These are phyloP conservation scores for Pichia norvegensis DNA, from an alignment of 1,139 yeast genomes.

Conservation along the genomic window DNA sequence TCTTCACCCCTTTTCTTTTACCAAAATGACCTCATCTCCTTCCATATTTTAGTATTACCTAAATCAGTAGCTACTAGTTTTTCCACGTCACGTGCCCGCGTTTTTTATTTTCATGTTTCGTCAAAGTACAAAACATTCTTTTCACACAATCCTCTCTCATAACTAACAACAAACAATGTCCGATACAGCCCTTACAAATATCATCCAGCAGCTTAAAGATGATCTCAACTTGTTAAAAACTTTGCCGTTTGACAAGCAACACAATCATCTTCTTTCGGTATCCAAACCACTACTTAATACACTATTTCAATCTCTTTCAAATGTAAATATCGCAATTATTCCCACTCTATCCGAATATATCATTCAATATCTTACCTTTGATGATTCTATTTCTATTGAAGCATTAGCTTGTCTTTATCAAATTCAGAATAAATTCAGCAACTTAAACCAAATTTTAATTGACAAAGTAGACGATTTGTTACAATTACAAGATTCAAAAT, in stretches of 20 bases:
- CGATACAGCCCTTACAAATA: neutral
- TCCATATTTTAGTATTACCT: too few species aligned
- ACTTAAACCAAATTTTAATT: neutral
- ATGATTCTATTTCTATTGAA: constrained; percentile 6
- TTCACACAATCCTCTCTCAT: too few species aligned
- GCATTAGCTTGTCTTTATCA: constrained; percentile 5
- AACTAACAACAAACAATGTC: neutral
- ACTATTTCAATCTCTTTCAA: neutral
- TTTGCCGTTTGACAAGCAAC: neutral
- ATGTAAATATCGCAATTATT: neutral
- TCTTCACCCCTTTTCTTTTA: too few species aligned
- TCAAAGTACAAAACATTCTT: too few species aligned
- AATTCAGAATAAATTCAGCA: neutral
- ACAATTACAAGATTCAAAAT: constrained; percentile 9
- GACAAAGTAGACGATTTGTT: constrained; percentile 18
- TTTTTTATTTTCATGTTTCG: too few species aligned
- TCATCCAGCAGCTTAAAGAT: neutral
- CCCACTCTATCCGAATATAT: constrained; percentile 1
- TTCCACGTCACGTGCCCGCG: too few species aligned
- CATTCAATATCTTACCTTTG: constrained; percentile 6
- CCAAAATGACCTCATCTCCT: too few species aligned
- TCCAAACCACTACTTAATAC: neutral
- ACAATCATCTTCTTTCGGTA: neutral
- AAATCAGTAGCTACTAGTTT: too few species aligned
- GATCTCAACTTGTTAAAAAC: neutral